Percentiles rank a stretch among this genome's conserved stretches.
phyloP scores from a whole-genome alignment of 1,284 basidiomycete species.

The Termitomyces sp. region DNA sequence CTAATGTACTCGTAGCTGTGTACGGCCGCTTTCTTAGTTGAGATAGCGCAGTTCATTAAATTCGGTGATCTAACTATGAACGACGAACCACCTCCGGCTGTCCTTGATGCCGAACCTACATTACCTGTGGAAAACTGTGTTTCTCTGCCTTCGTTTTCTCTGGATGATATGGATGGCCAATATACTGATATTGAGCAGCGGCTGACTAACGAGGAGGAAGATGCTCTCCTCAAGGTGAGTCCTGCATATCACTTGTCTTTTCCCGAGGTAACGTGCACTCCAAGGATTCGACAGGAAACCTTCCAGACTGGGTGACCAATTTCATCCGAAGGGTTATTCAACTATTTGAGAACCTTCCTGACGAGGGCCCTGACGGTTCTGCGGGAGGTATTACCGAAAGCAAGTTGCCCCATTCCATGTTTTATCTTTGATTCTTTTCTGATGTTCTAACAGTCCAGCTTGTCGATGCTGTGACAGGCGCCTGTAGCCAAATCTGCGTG shows the following conservation, averaged over 20 bases:
- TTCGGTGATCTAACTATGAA: conserved; percentile 68
- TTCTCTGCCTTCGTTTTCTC: conserved; percentile 32
- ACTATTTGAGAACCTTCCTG: conserved; percentile 83
- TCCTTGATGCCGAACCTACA: conserved; percentile 30
- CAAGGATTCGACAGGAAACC: conserved; percentile 55
- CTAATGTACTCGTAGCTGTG: conserved; percentile 43
- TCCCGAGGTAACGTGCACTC: background rate
- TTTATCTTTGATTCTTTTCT: background rate
- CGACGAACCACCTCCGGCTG: conserved; percentile 24
- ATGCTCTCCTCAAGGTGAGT: conserved; percentile 46
- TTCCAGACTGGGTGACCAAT: conserved; percentile 79
- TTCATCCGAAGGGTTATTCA: conserved; percentile 81
- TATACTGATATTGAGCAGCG: conserved; percentile 22
- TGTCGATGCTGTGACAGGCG: conserved; percentile 63
- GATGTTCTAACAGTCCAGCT: conserved; percentile 47
- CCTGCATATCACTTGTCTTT: background rate
- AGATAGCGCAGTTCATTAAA: conserved; percentile 78
- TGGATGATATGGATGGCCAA: conserved; percentile 30
- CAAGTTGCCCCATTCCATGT: conserved; percentile 19
- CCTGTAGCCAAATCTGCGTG: conserved; percentile 75
- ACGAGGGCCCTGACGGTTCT: conserved; percentile 63
- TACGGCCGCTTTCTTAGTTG: conserved; percentile 73
- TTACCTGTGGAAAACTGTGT: conserved; percentile 24
- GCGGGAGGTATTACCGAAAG: conserved; percentile 60
- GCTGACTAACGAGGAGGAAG: conserved; percentile 54